Evolutionary conservation across 805 yeast genomes (phyloP).

Genomic region (Candida alai): DNA sequence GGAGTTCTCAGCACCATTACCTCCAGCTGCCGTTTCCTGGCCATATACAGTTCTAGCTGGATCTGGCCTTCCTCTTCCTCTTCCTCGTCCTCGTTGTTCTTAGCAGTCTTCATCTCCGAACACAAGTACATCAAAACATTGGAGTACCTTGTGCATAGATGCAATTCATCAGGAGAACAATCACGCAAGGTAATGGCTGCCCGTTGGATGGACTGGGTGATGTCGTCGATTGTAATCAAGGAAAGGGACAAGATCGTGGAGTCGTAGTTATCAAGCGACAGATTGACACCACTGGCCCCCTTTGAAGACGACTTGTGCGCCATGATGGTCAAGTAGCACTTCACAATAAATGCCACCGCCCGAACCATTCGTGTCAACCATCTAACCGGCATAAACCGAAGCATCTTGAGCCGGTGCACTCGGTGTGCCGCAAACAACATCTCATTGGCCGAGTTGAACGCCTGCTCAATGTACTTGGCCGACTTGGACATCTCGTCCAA

Average conservation of each 20-base stretch:
- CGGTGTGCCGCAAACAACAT: slow-evolving; percentile 67
- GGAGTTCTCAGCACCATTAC: not conserved
- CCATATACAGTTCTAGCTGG: slow-evolving; percentile 1
- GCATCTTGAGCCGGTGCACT: slow-evolving; percentile 58
- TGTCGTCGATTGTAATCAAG: slow-evolving; percentile 67
- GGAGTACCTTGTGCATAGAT: slow-evolving; percentile 75
- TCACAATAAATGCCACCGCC: slow-evolving; percentile 86
- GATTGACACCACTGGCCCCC: slow-evolving; percentile 11
- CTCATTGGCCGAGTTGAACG: slow-evolving; percentile 81
- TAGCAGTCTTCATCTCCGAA: slow-evolving; percentile 62
- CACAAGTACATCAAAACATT: slow-evolving; percentile 73
- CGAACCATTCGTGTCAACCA: slow-evolving; percentile 86
- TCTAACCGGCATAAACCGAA: slow-evolving; percentile 83
- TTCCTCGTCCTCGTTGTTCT: slow-evolving; percentile 13
- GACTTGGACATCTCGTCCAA: slow-evolving; percentile 69
- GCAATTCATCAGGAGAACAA: slow-evolving; percentile 87
- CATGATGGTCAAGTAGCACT: slow-evolving; percentile 69
- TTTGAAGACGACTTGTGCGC: slow-evolving; percentile 31
- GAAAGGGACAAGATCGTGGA: slow-evolving; percentile 55
- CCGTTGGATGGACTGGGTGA: slow-evolving; percentile 59
- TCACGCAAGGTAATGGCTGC: slow-evolving; percentile 74
- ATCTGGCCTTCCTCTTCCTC: slow-evolving; percentile 1
- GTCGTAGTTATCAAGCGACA: slow-evolving; percentile 27
- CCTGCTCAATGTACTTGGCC: slow-evolving; percentile 75
- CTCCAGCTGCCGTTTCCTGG: slow-evolving; percentile 1